These are phyloP conservation scores for Leucocoprinus birnbaumii DNA, from an alignment of 768 basidiomycete genomes.

Conservation along the genomic window DNA sequence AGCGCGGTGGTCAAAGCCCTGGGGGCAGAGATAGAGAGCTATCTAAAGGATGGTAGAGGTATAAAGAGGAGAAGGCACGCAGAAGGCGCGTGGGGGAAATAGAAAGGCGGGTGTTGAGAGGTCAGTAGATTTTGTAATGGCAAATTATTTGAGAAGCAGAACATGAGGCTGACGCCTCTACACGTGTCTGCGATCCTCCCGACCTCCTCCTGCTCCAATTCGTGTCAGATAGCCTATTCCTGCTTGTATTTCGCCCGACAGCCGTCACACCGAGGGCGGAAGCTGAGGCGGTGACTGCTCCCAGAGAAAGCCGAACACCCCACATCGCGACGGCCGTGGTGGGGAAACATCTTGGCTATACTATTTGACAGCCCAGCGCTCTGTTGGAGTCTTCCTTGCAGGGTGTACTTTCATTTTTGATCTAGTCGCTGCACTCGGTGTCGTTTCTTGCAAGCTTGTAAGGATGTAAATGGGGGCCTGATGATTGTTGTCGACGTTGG, in stretches of 20 bases:
- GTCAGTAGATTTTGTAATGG: not conserved
- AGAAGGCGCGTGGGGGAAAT: conserved; percentile 1
- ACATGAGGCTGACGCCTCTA: conserved; percentile 13
- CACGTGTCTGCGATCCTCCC: conserved; percentile 3
- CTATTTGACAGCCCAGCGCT: no score
- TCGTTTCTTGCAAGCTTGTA: no score
- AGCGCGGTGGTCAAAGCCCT: not conserved
- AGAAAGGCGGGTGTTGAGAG: not conserved
- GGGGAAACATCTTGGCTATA: not conserved
- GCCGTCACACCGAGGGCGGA: no score
- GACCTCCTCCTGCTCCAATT: not conserved
- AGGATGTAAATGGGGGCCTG: no score
- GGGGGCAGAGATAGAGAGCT: not conserved
- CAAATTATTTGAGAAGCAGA: conserved; percentile 2
- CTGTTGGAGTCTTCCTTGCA: no score
- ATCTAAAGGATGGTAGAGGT: not conserved
- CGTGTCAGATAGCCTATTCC: not conserved
- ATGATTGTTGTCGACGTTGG: not conserved
- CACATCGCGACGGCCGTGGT: not conserved
- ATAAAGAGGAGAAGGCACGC: not conserved
- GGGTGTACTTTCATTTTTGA: no score
- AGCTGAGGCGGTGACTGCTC: not conserved
- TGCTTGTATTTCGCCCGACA: no score
- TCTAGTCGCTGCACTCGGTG: no score
- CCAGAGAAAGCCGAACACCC: not conserved